Base-by-base conservation (phyloP, 306 rosid genomes). In the Malus orientalis region DNA sequence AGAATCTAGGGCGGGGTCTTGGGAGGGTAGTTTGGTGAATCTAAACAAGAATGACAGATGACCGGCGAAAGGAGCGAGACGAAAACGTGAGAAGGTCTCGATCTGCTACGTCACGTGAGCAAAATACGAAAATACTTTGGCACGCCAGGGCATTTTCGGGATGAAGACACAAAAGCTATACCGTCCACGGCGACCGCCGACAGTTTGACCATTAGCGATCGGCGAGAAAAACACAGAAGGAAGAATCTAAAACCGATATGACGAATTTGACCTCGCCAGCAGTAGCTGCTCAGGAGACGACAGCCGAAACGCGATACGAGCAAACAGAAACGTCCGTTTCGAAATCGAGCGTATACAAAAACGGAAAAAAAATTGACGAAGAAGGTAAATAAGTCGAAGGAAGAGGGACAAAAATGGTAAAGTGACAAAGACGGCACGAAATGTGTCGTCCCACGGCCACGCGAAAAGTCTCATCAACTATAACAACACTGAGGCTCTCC, bases 11-110 rank as follows among this genome's bases (percentile, higher is more conserved):
- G 14, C 18, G 23, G 63, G 49, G 13, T 9, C 33, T 33, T 40
- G 5, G 49, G 79, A 79, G 85, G 90, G 86, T 66, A 36, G 75
- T 71, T 83, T 58, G 23, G 92, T 86, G 82, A 82, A 81, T 78
- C 38, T 67, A 61, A 5, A 64, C 70, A 11, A 14, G 78, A 84
- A 70, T 19, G 85, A 65, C 75, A 69, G 76, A 59, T 57, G 76
- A 78, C 80, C 77, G 75, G 54, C 73, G 60, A 74, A 75, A 81
- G 79, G 74, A 81, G 88, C 83, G 64, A 80, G 65, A 69, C 65
- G 87, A 79, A 82, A 87, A 84, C 89, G 86, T 67, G 81, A 81
- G 69, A 7, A 59, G 54, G 70, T 70, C 58, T 55, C 74, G 73
- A 73, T 55, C 64, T 74, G 79, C 82, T 80, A 74, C 79, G 57